These are phyloP conservation scores for Paecilomyces fulvus DNA, from an alignment of 2,329 filamentous ascomycete genomes.

Conservation along the genomic window DNA sequence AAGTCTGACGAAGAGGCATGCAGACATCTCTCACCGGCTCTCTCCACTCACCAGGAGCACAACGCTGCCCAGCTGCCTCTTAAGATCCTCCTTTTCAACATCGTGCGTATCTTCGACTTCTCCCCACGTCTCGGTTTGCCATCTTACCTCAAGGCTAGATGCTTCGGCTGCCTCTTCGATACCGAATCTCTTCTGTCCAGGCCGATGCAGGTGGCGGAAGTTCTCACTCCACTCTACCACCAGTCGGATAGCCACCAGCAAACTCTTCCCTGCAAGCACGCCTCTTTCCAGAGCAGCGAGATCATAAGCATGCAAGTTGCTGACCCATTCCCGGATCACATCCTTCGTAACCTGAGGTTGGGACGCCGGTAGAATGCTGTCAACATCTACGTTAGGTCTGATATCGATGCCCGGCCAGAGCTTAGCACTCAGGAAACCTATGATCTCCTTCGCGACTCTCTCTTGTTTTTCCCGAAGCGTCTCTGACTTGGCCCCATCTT, in stretches of 20 bases:
- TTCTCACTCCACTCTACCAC: slow-evolving; percentile 82
- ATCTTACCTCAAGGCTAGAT: slow-evolving; percentile 74
- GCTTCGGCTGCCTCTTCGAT: slow-evolving; percentile 74
- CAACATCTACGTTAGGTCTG: slow-evolving; percentile 66
- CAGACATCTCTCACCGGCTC: slow-evolving; percentile 14
- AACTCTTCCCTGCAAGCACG: slow-evolving; percentile 75
- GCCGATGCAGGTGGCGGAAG: slow-evolving; percentile 45
- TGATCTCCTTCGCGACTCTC: slow-evolving; percentile 59
- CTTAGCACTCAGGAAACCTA: slow-evolving; percentile 59
- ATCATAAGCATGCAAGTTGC: slow-evolving; percentile 65
- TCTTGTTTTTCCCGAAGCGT: slow-evolving; percentile 67
- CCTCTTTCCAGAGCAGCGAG: slow-evolving; percentile 79
- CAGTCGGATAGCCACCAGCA: slow-evolving; percentile 68
- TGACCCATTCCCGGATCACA: slow-evolving; percentile 70
- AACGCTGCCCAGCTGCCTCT: slow-evolving; percentile 79
- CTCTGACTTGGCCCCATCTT: slow-evolving; percentile 41
- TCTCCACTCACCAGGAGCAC: slow-evolving; percentile 67
- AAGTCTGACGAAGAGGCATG: neutral
- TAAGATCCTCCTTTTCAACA: slow-evolving; percentile 83
- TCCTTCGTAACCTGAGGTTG: slow-evolving; percentile 69
- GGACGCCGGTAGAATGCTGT: slow-evolving; percentile 64
- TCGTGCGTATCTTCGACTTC: slow-evolving; percentile 98
- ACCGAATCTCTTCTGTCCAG: slow-evolving; percentile 50
- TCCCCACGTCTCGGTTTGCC: slow-evolving; percentile 87
- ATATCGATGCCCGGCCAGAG: slow-evolving; percentile 83